phyloP scores from a whole-genome alignment of 1,284 basidiomycete genomes.

The Cryptococcus hybrid region DNA sequence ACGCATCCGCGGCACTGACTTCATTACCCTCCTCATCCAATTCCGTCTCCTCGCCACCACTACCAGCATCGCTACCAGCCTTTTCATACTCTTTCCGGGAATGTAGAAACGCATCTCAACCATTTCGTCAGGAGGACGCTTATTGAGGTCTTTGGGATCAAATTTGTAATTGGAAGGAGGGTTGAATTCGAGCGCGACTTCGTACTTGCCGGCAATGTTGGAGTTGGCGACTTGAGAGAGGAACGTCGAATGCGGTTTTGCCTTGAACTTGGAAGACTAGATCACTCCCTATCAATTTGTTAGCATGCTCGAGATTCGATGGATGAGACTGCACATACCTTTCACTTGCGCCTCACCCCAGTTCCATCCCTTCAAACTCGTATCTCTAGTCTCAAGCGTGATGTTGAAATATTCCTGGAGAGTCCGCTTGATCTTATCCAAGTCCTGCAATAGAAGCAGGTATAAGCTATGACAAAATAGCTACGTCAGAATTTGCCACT shows the following conservation, averaged over 20 bases:
- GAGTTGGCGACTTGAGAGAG: constrained; percentile 87
- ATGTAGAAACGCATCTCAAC: constrained; percentile 97
- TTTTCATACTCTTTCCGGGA: constrained; percentile 61
- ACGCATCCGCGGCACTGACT: constrained; percentile 86
- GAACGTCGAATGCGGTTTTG: constrained; percentile 88
- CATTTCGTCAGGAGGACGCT: constrained; percentile 71
- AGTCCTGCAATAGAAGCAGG: constrained; percentile 59
- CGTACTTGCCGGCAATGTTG: constrained; percentile 94
- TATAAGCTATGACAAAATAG: not conserved
- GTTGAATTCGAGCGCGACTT: constrained; percentile 94
- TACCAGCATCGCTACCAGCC: constrained; percentile 67
- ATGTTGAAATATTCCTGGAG: constrained; percentile 83
- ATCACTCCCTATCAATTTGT: constrained; percentile 66
- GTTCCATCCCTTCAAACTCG: constrained; percentile 94
- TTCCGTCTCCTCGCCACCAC: constrained; percentile 58
- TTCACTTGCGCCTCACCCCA: constrained; percentile 96
- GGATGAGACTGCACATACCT: constrained; percentile 55
- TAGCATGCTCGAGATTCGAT: not conserved
- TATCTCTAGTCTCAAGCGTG: constrained; percentile 80
- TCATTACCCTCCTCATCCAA: constrained; percentile 55
- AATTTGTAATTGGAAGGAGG: constrained; percentile 52
- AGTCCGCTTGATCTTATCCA: constrained; percentile 70
- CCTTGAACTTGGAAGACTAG: constrained; percentile 88
- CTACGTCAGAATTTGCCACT: constrained; percentile 23
- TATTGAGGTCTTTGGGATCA: constrained; percentile 48